phyloP scores from a whole-genome alignment of 2,329 filamentous ascomycete species.

The Xylariaceae sp. region DNA sequence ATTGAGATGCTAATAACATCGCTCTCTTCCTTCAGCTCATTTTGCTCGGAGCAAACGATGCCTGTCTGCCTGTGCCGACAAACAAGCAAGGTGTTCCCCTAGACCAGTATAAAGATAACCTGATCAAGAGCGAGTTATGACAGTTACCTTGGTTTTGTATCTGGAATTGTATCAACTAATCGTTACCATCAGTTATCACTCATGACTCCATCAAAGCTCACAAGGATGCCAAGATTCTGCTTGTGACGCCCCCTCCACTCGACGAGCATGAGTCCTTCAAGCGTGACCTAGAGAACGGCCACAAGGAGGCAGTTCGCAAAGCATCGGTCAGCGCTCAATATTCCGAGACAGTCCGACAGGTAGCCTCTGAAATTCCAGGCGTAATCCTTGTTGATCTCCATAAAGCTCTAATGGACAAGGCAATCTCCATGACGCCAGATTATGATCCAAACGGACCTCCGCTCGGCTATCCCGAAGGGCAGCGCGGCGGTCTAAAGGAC shows the following conservation, averaged over 20 bases:
- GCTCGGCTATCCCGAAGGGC: slow-evolving; percentile 48
- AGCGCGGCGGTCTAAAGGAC: slow-evolving; percentile 46
- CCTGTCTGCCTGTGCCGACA: slow-evolving; percentile 59
- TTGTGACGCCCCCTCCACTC: slow-evolving; percentile 79
- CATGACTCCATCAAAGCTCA: slow-evolving; percentile 69
- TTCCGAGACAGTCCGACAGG: slow-evolving; percentile 55
- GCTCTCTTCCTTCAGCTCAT: slow-evolving; percentile 50
- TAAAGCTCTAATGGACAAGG: slow-evolving; percentile 71
- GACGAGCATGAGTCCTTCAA: slow-evolving; percentile 65
- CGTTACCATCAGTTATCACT: slow-evolving; percentile 63
- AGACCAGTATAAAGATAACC: slow-evolving; percentile 69
- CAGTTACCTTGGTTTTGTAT: not conserved
- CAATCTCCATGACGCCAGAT: slow-evolving; percentile 50
- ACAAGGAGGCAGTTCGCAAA: slow-evolving; percentile 40
- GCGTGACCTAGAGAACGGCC: slow-evolving; percentile 46
- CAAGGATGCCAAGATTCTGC: slow-evolving; percentile 65
- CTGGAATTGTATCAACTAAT: slow-evolving; percentile 21
- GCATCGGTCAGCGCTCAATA: slow-evolving; percentile 51
- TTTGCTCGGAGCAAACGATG: slow-evolving; percentile 89
- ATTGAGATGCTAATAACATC: not conserved
- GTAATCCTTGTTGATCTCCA: slow-evolving; percentile 76
- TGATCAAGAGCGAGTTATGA: slow-evolving; percentile 40
- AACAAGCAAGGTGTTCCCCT: slow-evolving; percentile 74
- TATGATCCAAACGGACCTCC: slow-evolving; percentile 48
- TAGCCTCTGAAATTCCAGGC: slow-evolving; percentile 66